Base-by-base conservation (phyloP, 257 asterid species). In the Lycium barbarum region DNA sequence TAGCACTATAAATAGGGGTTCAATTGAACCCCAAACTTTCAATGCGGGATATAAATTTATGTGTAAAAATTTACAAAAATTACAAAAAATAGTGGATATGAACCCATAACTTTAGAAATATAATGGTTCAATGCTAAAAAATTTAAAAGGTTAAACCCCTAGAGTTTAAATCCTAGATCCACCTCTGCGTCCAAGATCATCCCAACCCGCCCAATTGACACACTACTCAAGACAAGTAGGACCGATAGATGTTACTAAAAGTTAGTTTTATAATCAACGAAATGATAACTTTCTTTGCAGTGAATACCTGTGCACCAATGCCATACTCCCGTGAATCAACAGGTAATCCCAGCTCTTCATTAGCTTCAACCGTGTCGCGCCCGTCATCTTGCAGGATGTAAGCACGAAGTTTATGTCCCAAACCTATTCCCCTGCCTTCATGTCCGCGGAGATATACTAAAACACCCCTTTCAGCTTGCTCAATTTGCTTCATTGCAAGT, bases 261-360 rank as follows among this genome's bases (percentile, higher is more conserved):
- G 35, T 7, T 35, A 14, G 49, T 47, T 20, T 45, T 20, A 20
- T 0, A 73, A 20, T 47, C 2, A 47, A 72, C 9, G 47, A 2
- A 47, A 47, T 17, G 62, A 3, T 0, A 26, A 78, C 38, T 57
- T 35, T 11, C 26, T 62, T 49, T 54, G 9, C 14, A 33, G 11
- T 22, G 10, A 72, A 58, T 93, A 95, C 99, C 99, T 96, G 99
- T 38, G 99, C 99, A 65, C 99, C 99, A 51, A 97, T 94, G 22
- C 99, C 99, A 51, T 97, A 97, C 82, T 95, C 99, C 87, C 98
- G 92, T 13, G 99, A 96, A 90, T 96, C 99, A 57, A 96, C 94
- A 9, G 98, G 98, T 87, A 93, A 89, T 59, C 99, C 98, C 84
- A 96, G 91, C 88, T 96, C 99, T 89, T 96, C 98, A 17, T 96